Evolutionary conservation across 1,284 basidiomycete species (phyloP).

Genomic region (Sporisorium sorghi): DNA sequence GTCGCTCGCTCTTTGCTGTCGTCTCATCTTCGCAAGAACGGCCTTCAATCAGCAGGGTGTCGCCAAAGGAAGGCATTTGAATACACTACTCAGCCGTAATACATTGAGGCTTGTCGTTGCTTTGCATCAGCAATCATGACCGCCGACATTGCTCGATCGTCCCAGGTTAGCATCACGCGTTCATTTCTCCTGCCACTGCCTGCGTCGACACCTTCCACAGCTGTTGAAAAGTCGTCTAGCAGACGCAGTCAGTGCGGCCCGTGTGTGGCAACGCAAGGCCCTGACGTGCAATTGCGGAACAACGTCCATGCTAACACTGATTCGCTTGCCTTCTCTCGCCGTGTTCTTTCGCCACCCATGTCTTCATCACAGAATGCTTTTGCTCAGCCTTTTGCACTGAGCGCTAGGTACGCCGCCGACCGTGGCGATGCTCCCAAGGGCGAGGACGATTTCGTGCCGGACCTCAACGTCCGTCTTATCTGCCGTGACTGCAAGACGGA

Average conservation of each 20-base stretch:
- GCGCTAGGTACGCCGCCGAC: slow-evolving; percentile 60
- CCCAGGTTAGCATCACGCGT: slow-evolving; percentile 29
- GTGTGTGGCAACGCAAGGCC: not conserved
- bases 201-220: slow-evolving; percentile 14
- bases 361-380: slow-evolving; percentile 38
- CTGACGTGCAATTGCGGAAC: not conserved
- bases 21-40: not conserved
- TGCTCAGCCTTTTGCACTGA: slow-evolving; percentile 63
- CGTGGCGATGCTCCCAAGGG: slow-evolving; percentile 56
- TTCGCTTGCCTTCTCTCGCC: slow-evolving; percentile 5
- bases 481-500: slow-evolving; percentile 94
- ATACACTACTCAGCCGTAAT: slow-evolving; percentile 13
- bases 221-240: too few relatives aligned
- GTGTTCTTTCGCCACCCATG: not conserved
- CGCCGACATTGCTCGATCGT: slow-evolving; percentile 42
- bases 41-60: slow-evolving; percentile 17
- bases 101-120: slow-evolving; percentile 5
- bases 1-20: not conserved
- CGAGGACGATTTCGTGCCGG: slow-evolving; percentile 63
- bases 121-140: slow-evolving; percentile 34
- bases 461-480: slow-evolving; percentile 64
- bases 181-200: not conserved
- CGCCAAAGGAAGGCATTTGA: slow-evolving; percentile 35
- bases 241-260: not conserved
- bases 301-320: not conserved